Percentiles rank a stretch among this genome's conserved stretches.
phyloP scores from a whole-genome alignment of 129 eudicot species.

The Sambucus nigra region DNA sequence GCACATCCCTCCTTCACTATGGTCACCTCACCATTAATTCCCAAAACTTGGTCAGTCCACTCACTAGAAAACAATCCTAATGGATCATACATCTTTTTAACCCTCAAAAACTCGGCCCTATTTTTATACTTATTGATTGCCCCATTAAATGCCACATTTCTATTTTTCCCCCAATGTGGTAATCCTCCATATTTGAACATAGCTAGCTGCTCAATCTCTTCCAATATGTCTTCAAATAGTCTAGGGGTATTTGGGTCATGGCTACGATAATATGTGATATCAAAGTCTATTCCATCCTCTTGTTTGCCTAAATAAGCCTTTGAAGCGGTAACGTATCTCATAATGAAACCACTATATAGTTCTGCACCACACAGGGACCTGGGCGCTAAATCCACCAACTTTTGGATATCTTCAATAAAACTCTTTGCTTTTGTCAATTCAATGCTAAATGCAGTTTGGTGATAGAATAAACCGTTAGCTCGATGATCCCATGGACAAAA shows the following conservation, averaged over 20 bases:
- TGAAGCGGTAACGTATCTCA: constrained; percentile 61
- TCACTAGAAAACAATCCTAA: constrained; percentile 60
- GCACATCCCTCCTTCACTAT: constrained; percentile 64
- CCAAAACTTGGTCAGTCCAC: constrained; percentile 81
- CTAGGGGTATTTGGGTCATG: constrained; percentile 55
- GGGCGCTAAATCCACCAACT: constrained; percentile 44
- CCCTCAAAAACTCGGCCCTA: constrained; percentile 33
- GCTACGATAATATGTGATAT: constrained; percentile 74
- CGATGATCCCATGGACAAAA: constrained; percentile 76
- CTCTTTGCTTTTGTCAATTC: constrained; percentile 37
- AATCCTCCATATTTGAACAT: constrained; percentile 63
- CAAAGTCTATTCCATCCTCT: constrained; percentile 65
- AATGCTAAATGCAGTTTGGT: constrained; percentile 59
- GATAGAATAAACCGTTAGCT: constrained; percentile 61
- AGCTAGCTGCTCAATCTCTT: constrained; percentile 76
- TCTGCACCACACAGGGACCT: constrained; percentile 55
- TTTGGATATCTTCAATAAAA: constrained; percentile 60
- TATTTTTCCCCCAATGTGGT: constrained; percentile 95
- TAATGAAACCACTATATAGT: constrained; percentile 58
- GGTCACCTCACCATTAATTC: constrained; percentile 39
- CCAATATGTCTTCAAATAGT: constrained; percentile 54
- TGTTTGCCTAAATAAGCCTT: constrained; percentile 68
- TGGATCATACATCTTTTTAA: constrained; percentile 61
- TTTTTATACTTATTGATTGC: constrained; percentile 43
- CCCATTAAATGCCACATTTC: constrained; percentile 60